Conservation (phyloP, 148 eudicot genomes). For the Diospyros lotus region DNA sequence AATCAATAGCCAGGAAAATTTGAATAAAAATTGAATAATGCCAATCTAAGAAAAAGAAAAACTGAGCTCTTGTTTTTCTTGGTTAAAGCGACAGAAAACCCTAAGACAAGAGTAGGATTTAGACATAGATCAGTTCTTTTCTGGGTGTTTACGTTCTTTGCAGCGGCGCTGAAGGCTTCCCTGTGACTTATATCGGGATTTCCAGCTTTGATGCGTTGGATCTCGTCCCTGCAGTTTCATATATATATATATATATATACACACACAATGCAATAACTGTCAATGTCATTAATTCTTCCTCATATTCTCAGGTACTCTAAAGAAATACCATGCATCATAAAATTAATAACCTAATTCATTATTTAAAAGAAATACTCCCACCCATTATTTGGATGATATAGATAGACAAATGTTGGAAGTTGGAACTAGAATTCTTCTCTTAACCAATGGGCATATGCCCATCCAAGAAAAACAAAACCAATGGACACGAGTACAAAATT, state of each 20-base stretch:
- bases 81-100: background rate
- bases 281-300: no score
- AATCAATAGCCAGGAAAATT: conserved; percentile 10
- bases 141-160: conserved; percentile 67
- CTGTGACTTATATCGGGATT: conserved; percentile 92
- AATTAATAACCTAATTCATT: no score
- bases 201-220: conserved; percentile 91
- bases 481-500: no score
- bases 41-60: background rate
- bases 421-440: no score
- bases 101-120: background rate
- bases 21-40: background rate
- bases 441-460: no score
- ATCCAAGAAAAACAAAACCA: no score
- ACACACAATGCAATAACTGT: no score
- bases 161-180: conserved; percentile 98
- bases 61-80: conserved; percentile 6
- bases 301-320: no score
- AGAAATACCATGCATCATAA: no score
- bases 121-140: background rate
- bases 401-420: no score
- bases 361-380: no score
- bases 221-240: conserved; percentile 63
- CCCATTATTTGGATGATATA: no score
- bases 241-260: background rate